Conservation (phyloP, 768 basidiomycete genomes). For the Lentinus brumalis region DNA sequence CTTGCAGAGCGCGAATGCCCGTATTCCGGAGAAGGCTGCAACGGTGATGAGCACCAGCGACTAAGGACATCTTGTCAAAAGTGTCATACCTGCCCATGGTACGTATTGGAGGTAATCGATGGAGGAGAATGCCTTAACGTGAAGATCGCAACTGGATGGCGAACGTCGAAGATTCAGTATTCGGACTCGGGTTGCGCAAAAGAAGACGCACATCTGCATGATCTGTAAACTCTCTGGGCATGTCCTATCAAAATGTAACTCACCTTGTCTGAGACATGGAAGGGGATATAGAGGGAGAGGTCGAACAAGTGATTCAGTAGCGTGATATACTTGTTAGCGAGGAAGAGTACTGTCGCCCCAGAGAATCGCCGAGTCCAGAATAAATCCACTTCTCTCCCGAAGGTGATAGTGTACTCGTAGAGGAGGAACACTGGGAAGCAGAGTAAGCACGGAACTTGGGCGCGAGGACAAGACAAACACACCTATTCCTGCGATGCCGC, state of each 20-base stretch:
- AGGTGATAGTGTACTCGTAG: no score
- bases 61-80: neutral
- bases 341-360: neutral
- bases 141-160: neutral
- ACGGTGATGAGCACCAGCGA: neutral
- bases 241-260: neutral
- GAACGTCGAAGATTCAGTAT: neutral
- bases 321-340: neutral
- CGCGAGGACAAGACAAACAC: no score
- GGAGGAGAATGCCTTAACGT: neutral
- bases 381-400: no score
- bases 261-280: neutral
- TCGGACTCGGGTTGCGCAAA: neutral
- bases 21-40: constrained; percentile 6
- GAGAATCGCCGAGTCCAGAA: neutral
- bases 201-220: neutral
- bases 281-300: neutral
- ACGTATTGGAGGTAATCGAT: neutral
- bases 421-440: no score
- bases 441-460: no score
- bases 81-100: neutral
- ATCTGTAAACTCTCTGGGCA: neutral
- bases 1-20: neutral
- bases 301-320: neutral
- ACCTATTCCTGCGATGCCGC: no score